Conservation (phyloP, 2,329 filamentous ascomycete species). For the Coniochaeta pulveracea region DNA sequence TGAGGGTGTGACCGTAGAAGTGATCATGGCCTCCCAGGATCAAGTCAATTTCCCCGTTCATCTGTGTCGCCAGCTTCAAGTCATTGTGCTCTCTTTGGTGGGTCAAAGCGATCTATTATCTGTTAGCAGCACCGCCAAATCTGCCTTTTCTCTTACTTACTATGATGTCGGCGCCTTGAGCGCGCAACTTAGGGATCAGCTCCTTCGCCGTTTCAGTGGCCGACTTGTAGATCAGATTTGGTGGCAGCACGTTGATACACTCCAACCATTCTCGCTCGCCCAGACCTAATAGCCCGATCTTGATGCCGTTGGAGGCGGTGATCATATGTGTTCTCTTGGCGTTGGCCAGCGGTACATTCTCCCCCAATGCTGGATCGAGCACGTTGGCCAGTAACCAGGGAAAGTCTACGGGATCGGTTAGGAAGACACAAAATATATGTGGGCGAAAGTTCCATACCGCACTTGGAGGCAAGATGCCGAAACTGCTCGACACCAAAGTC, state of each 20-base stretch:
- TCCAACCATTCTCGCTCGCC: slow-evolving; percentile 83
- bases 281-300: slow-evolving; percentile 74
- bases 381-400: slow-evolving; percentile 89
- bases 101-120: slow-evolving; percentile 70
- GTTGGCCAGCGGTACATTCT: slow-evolving; percentile 63
- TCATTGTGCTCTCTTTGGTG: slow-evolving; percentile 87
- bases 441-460: no score
- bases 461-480: slow-evolving; percentile 58
- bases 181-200: slow-evolving; percentile 60
- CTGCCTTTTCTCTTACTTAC: no score
- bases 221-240: slow-evolving; percentile 71
- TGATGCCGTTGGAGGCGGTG: slow-evolving; percentile 72
- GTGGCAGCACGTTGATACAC: slow-evolving; percentile 78
- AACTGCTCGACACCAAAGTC: slow-evolving; percentile 85
- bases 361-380: slow-evolving; percentile 69
- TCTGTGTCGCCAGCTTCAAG: slow-evolving; percentile 67
- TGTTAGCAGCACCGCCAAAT: no score
- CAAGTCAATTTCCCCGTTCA: slow-evolving; percentile 67
- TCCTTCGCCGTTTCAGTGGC: slow-evolving; percentile 65
- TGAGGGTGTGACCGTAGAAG: slow-evolving; percentile 66
- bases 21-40: slow-evolving; percentile 87
- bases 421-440: no score
- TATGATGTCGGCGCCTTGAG: slow-evolving; percentile 71
- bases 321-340: slow-evolving; percentile 67
- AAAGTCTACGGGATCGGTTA: no score